These are phyloP conservation scores for Argentina anserina DNA, from an alignment of 306 rosid genomes.

Conservation along the genomic window DNA sequence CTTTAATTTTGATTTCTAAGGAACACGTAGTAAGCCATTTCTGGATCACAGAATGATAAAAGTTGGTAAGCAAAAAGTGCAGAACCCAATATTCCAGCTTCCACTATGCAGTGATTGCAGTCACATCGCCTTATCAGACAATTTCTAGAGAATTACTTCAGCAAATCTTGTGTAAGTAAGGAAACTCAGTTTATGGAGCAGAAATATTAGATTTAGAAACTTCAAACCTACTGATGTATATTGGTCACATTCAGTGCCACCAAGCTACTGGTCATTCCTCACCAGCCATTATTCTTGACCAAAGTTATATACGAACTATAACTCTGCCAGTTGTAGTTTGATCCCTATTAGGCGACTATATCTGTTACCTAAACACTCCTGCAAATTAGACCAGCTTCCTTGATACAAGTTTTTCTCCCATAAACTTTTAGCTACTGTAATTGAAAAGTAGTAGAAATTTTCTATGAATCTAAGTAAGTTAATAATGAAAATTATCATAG, in stretches of 20 bases:
- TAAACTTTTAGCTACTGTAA: not conserved
- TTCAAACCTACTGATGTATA: not conserved
- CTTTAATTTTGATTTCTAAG: not conserved
- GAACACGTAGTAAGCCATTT: not conserved
- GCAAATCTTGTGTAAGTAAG: not conserved
- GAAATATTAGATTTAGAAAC: not conserved
- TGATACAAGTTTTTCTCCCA: not conserved
- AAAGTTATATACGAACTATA: not conserved
- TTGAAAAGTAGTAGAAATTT: not conserved
- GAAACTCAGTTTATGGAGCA: not conserved
- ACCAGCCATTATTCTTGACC: conserved; percentile 17
- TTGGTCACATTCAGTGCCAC: not conserved
- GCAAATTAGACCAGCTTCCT: not conserved
- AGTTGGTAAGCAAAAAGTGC: not conserved
- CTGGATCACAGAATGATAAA: not conserved
- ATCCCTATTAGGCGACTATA: not conserved
- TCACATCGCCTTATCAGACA: not conserved
- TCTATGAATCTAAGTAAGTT: not conserved
- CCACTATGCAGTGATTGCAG: not conserved
- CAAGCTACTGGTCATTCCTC: not conserved
- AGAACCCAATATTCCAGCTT: not conserved
- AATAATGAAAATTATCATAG: not conserved
- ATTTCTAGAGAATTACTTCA: not conserved
- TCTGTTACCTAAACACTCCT: not conserved
- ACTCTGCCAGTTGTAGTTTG: not conserved